phyloP scores from a whole-genome alignment of 2,329 filamentous ascomycete genomes.

The Phyllosticta ampelicida region DNA sequence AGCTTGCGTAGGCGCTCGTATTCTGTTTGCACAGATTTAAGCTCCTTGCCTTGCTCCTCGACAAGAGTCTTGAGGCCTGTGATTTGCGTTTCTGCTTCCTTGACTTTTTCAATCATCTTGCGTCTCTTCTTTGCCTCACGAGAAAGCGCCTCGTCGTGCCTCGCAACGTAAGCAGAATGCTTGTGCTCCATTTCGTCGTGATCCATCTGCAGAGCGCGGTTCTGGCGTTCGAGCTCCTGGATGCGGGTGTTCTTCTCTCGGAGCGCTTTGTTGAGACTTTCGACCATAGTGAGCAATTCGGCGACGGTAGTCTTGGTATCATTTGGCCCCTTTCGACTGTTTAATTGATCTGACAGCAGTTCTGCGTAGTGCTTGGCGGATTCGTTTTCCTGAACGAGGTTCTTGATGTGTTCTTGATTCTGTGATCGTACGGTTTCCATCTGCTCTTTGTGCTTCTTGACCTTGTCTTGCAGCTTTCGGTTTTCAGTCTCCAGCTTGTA shows the following conservation, averaged over 20 bases:
- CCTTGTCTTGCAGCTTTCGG: background rate
- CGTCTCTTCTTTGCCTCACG: constrained; percentile 21
- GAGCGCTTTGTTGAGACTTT: constrained; percentile 2
- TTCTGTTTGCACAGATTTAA: constrained; percentile 23
- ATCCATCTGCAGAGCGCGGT: constrained; percentile 14
- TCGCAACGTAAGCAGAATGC: constrained; percentile 13
- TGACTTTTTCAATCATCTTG: constrained; percentile 19
- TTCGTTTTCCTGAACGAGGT: constrained; percentile 15
- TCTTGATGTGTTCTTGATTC: constrained; percentile 17
- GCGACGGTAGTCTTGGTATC: constrained; percentile 16
- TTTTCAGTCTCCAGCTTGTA: constrained; percentile 8
- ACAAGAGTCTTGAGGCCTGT: constrained; percentile 21
- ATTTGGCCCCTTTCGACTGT: background rate
- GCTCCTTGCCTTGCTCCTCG: constrained; percentile 18
- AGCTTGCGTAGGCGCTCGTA: constrained; percentile 31
- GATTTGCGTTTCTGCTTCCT: constrained; percentile 15
- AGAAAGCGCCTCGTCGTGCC: constrained; percentile 11
- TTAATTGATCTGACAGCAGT: background rate
- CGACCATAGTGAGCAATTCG: constrained; percentile 23
- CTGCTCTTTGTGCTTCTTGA: constrained; percentile 1
- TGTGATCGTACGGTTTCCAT: constrained; percentile 9
- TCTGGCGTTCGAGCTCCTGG: constrained; percentile 18
- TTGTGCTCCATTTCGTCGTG: constrained; percentile 17
- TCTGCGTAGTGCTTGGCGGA: background rate
- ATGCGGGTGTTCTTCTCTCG: constrained; percentile 5